Base-by-base conservation (phyloP, 306 rosid genomes). In the Clitoria ternatea region DNA sequence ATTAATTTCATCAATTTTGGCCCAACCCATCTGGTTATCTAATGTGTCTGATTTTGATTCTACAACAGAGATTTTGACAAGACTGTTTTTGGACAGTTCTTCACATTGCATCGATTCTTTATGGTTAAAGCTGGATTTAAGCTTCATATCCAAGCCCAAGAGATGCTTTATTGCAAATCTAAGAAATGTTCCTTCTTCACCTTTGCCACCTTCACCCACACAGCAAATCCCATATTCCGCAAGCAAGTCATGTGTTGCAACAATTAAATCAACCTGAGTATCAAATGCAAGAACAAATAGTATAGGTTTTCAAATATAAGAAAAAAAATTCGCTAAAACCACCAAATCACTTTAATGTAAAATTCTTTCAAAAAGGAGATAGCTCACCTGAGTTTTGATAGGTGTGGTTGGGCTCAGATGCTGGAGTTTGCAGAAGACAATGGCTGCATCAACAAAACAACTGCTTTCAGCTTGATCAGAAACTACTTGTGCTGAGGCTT, bases 221-320 rank as follows among this genome's bases (percentile, higher is more conserved):
- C 98, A 94, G 81, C 98, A 94, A 77, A 94, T 90, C 71, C 97
- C 98, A 69, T 88, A 84, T 79, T 90, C 98, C 30, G 96, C 97
- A 57, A 94, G 97, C 76, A 89, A 80, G 82, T 90, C 96, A 82
- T 94, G 98, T n/a, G 61, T 89, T 66, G 96, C 90, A 77, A 87
- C 97, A 85, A 94, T 87, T 77, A 90, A 84, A 75, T 94, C 98
- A 72, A 90, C 97, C 98, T 94, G 85, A 50, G 72, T 83, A 27
- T 61, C 48, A 48, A 63, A 74, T 43, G 57, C 60, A 55, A 53
- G 36, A 73, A 80, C 61, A 42, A 66, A 54, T 7, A 55, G 57
- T 13, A 68, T 19, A 65, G 18, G 53, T 42, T 45, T 76, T 45
- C 18, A 12, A n/a, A n/a, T n/a, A 42, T 74, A 20, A 15, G 48